Conservation (phyloP, 2,329 filamentous ascomycete species). For the Colletotrichum graminicola region DNA sequence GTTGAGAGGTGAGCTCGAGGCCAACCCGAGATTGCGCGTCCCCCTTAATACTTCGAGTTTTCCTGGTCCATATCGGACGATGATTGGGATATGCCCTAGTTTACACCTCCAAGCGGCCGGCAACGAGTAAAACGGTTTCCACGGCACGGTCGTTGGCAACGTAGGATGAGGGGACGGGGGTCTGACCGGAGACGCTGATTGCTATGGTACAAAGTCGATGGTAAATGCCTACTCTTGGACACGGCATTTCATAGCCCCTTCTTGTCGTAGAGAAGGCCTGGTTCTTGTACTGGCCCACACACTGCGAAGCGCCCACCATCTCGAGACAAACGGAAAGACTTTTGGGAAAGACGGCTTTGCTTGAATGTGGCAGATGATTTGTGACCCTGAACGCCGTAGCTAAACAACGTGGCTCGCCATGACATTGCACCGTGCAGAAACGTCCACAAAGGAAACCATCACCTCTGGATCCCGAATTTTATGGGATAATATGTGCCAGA, state of each 20-base stretch:
- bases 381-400: constrained; percentile 12
- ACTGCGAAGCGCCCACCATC: not conserved
- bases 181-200: not conserved
- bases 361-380: not conserved
- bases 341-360: not conserved
- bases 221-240: not conserved
- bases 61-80: too few relatives aligned
- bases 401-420: constrained; percentile 2
- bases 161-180: not conserved
- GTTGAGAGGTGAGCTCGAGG: not conserved
- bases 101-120: not conserved
- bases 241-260: not conserved
- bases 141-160: not conserved
- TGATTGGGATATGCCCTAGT: not conserved
- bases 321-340: not conserved
- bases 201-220: not conserved
- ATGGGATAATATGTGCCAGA: not conserved
- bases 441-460: constrained; percentile 1
- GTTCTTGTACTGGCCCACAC: not conserved
- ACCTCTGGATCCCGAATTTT: too few relatives aligned
- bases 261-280: not conserved
- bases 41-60: not conserved
- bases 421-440: not conserved
- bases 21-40: not conserved
- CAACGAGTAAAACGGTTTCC: not conserved